Percentiles rank a stretch among this genome's conserved stretches.
Conservation (phyloP, 106 monocot species). For the Chionographis japonica region DNA sequence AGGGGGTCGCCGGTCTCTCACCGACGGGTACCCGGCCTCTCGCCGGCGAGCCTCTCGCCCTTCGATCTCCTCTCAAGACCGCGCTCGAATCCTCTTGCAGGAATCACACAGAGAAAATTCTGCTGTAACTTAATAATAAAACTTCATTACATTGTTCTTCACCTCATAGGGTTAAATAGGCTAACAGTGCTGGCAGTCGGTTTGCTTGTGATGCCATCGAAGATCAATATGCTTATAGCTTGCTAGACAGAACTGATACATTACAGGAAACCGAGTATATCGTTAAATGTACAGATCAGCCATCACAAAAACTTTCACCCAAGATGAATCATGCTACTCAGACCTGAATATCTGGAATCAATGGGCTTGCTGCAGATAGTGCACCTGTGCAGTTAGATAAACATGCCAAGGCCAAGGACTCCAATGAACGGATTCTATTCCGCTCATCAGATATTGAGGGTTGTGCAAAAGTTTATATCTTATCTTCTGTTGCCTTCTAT, state of each 20-base stretch:
- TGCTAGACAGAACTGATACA: slow-evolving; percentile 12
- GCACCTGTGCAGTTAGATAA: slow-evolving; percentile 7
- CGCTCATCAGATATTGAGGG: slow-evolving; percentile 5
- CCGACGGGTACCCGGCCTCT: too few species aligned
- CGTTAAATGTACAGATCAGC: slow-evolving; percentile 10
- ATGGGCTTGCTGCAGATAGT: background rate
- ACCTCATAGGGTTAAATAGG: too few species aligned
- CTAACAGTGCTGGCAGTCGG: background rate
- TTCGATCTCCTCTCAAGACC: too few species aligned
- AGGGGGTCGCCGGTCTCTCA: too few species aligned
- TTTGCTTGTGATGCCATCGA: slow-evolving; percentile 2
- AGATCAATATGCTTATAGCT: background rate
- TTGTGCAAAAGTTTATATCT: slow-evolving; percentile 26
- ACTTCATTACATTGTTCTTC: too few species aligned
- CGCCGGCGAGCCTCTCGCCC: too few species aligned
- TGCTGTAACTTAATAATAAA: too few species aligned
- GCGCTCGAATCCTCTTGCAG: too few species aligned
- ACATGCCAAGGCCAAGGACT: background rate
- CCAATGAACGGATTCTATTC: slow-evolving; percentile 5
- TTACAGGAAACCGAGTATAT: slow-evolving; percentile 1
- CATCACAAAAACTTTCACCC: slow-evolving; percentile 8
- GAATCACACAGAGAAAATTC: too few species aligned
- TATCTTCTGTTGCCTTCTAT: background rate
- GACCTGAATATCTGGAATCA: background rate
- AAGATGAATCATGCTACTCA: background rate